Conservation (phyloP, 805 yeast species). For the Peterozyma xylosa region DNA sequence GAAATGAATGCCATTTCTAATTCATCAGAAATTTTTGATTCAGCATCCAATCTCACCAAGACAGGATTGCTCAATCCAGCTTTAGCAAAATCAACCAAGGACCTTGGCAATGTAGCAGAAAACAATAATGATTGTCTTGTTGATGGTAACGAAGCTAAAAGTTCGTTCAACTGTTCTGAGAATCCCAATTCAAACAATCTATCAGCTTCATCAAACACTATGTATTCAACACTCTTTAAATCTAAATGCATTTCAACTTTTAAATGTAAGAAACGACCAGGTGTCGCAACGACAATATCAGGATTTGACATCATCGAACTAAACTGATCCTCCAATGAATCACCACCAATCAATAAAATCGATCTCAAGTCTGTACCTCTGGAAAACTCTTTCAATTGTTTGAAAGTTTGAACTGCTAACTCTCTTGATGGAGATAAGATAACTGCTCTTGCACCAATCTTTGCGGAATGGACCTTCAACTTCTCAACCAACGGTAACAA, state of each 20-base stretch:
- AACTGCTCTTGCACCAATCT: conserved; percentile 82
- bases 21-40: conserved; percentile 81
- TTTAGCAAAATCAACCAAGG: conserved; percentile 92
- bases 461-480: conserved; percentile 75
- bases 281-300: conserved; percentile 92
- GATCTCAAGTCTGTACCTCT: conserved; percentile 78
- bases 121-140: conserved; percentile 83
- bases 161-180: conserved; percentile 85
- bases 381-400: conserved; percentile 82
- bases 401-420: conserved; percentile 86
- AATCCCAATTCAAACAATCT: conserved; percentile 95
- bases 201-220: conserved; percentile 97
- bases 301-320: conserved; percentile 90
- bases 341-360: conserved; percentile 91
- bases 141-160: conserved; percentile 75
- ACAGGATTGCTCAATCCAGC: conserved; percentile 94
- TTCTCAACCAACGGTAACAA: conserved; percentile 83
- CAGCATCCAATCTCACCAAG: conserved; percentile 88
- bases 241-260: conserved; percentile 93
- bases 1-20: conserved; percentile 85
- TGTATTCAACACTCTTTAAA: conserved; percentile 75
- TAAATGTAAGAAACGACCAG: conserved; percentile 94
- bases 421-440: conserved; percentile 94
- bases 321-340: conserved; percentile 95
- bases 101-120: conserved; percentile 90